phyloP scores from a whole-genome alignment of 306 rosid genomes.

The Leucaena leucocephala region DNA sequence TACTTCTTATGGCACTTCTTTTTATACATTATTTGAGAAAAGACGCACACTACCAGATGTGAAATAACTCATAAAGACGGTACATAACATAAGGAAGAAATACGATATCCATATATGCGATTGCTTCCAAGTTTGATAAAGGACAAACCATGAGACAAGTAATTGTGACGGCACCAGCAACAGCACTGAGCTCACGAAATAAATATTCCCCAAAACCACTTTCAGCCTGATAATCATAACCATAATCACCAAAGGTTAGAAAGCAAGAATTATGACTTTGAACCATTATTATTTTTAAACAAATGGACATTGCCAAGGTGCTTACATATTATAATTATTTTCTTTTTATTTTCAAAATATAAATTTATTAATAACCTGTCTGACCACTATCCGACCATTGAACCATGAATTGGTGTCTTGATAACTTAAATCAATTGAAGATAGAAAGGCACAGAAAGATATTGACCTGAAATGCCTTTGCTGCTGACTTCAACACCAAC shows the following conservation, averaged over 20 bases:
- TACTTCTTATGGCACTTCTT: conserved; percentile 4
- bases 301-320: neutral
- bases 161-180: conserved; percentile 86
- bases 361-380: too few species aligned
- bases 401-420: too few species aligned
- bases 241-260: conserved; percentile 27
- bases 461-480: conserved; percentile 69
- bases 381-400: too few species aligned
- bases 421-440: conserved; percentile 9
- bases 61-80: neutral
- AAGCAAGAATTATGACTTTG: conserved; percentile 27
- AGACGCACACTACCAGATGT: conserved; percentile 5
- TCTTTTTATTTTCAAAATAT: too few species aligned
- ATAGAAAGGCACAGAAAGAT: conserved; percentile 6
- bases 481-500: conserved; percentile 74
- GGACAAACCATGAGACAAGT: conserved; percentile 86
- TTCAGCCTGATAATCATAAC: conserved; percentile 57
- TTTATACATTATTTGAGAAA: conserved; percentile 8
- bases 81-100: conserved; percentile 1
- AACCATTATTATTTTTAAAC: conserved; percentile 2
- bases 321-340: neutral
- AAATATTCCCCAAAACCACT: conserved; percentile 57
- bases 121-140: conserved; percentile 4
- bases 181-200: conserved; percentile 79
- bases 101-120: conserved; percentile 20